A percentile compares a stretch with the other conserved stretches of the same genome.
phyloP scores from a whole-genome alignment of 2,329 filamentous ascomycete genomes.

The Penicillium sp. region DNA sequence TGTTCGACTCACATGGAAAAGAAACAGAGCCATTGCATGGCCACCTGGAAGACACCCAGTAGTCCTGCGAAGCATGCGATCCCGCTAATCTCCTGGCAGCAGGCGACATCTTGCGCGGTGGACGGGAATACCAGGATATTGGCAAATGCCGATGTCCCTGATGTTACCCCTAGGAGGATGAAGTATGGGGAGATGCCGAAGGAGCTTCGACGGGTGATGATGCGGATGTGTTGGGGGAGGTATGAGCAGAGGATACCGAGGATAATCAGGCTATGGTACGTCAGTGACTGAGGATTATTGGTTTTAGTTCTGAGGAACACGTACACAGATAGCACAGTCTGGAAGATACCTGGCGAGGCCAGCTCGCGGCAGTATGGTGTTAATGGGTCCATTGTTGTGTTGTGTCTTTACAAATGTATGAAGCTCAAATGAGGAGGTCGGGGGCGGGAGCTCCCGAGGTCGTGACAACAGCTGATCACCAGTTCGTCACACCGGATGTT shows the following conservation, averaged over 20 bases:
- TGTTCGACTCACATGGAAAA: conserved; percentile 64
- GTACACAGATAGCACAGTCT: conserved; percentile 19
- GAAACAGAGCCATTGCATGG: conserved; percentile 85
- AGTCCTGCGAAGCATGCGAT: conserved; percentile 79
- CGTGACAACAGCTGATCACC: conserved; percentile 2
- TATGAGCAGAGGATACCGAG: conserved; percentile 86
- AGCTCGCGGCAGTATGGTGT: conserved; percentile 44
- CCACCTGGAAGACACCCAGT: conserved; percentile 82
- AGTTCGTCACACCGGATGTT: neutral
- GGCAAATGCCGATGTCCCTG: conserved; percentile 76
- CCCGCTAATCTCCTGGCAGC: conserved; percentile 70
- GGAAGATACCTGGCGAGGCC: conserved; percentile 42
- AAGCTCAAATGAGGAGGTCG: conserved; percentile 1
- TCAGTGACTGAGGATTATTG: conserved; percentile 3
- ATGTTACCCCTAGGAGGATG: conserved; percentile 84
- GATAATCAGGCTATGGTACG: conserved; percentile 56
- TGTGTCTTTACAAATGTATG: neutral
- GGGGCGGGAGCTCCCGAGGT: neutral
- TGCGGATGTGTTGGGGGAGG: conserved; percentile 86
- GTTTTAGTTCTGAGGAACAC: neutral
- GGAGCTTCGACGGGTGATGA: conserved; percentile 73
- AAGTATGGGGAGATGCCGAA: conserved; percentile 95
- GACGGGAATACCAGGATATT: conserved; percentile 85
- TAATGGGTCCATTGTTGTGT: conserved; percentile 17
- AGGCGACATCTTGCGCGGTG: conserved; percentile 72